phyloP scores from a whole-genome alignment of 306 rosid genomes.

The Sphenostylis stenocarpa region DNA sequence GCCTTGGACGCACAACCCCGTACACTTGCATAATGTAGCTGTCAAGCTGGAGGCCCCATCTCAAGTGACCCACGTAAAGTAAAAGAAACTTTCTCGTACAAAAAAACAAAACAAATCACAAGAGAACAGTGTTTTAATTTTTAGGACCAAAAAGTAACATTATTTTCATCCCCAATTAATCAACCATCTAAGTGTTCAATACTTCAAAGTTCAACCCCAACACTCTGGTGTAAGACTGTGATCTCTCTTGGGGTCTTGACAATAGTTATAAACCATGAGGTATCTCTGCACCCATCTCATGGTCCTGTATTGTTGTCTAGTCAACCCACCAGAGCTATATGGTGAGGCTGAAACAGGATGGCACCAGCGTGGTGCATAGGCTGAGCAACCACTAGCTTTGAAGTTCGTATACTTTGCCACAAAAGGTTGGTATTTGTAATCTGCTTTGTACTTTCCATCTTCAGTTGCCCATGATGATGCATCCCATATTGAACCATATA shows the following conservation, averaged over 20 bases:
- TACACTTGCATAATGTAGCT: constrained; percentile 30
- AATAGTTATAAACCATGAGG: constrained; percentile 84
- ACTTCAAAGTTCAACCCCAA: constrained; percentile 34
- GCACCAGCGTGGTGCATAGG: constrained; percentile 70
- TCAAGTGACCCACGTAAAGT: constrained; percentile 29
- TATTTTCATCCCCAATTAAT: not conserved
- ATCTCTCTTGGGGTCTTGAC: constrained; percentile 78
- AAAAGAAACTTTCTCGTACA: constrained; percentile 35
- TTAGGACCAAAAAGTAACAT: not conserved
- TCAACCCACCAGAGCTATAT: constrained; percentile 71
- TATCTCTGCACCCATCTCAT: constrained; percentile 89
- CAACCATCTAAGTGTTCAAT: not conserved
- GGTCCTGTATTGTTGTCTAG: constrained; percentile 49
- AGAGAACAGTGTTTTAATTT: constrained; percentile 35
- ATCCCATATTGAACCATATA: constrained; percentile 98
- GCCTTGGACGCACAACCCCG: constrained; percentile 44
- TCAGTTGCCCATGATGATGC: constrained; percentile 99
- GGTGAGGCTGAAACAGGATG: constrained; percentile 81
- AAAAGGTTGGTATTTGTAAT: constrained; percentile 90
- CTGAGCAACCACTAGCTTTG: constrained; percentile 85
- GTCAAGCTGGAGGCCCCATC: constrained; percentile 37
- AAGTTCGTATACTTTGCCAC: constrained; percentile 73
- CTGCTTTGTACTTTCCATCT: constrained; percentile 96
- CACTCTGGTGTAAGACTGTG: constrained; percentile 93
- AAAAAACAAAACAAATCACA: constrained; percentile 34